These are phyloP conservation scores for Sphaerulina vaccinii DNA, from an alignment of 2,329 filamentous ascomycete genomes.

Conservation along the genomic window DNA sequence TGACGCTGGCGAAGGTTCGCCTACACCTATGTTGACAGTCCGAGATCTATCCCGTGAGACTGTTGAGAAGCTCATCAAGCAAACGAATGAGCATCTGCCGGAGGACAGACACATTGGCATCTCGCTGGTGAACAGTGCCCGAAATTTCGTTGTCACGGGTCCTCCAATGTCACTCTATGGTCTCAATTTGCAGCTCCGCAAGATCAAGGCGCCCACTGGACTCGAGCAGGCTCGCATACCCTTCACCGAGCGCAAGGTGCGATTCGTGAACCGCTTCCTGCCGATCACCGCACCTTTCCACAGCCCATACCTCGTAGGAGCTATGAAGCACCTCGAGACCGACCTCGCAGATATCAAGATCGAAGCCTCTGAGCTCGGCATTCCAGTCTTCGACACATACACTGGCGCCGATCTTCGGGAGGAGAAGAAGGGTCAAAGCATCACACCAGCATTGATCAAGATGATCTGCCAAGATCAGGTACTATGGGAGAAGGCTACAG, in stretches of 20 bases:
- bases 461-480: slow-evolving; percentile 94
- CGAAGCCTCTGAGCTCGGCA: slow-evolving; percentile 68
- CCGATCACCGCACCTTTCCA: slow-evolving; percentile 98
- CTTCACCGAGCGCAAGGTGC: slow-evolving; percentile 91
- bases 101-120: slow-evolving; percentile 90
- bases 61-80: slow-evolving; percentile 94
- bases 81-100: slow-evolving; percentile 93
- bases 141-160: slow-evolving; percentile 94
- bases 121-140: slow-evolving; percentile 92
- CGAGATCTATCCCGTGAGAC: slow-evolving; percentile 84
- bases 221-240: slow-evolving; percentile 93
- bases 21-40: slow-evolving; percentile 97
- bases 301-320: slow-evolving; percentile 85
- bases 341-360: slow-evolving; percentile 84
- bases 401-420: slow-evolving; percentile 80
- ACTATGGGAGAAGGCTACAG: slow-evolving; percentile 92
- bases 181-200: slow-evolving; percentile 89
- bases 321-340: slow-evolving; percentile 77
- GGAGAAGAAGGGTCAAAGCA: slow-evolving; percentile 65
- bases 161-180: slow-evolving; percentile 95
- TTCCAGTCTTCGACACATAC: slow-evolving; percentile 87
- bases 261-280: slow-evolving; percentile 94
- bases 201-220: slow-evolving; percentile 96
- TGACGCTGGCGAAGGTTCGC: slow-evolving; percentile 90
- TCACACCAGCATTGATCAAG: slow-evolving; percentile 81